Evolutionary conservation across 257 asterid genomes (phyloP).

Genomic region (Prunella vulgaris): DNA sequence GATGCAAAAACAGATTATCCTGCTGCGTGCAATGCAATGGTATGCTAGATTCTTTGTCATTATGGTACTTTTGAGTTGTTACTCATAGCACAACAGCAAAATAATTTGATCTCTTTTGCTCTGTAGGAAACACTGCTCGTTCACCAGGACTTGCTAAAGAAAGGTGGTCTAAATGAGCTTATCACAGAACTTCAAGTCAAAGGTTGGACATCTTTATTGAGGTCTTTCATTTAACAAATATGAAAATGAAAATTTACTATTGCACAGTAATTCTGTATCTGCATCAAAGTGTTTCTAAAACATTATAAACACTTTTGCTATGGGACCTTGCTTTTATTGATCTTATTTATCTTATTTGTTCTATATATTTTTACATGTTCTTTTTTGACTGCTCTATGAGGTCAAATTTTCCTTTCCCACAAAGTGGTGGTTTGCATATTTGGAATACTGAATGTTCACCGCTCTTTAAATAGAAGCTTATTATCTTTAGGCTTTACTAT

Average conservation of each 20-base stretch:
- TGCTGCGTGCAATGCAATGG: conserved; percentile 94
- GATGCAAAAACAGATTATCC: conserved; percentile 87
- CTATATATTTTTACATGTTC: neutral
- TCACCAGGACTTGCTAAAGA: conserved; percentile 56
- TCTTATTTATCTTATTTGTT: neutral
- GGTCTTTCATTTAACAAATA: neutral
- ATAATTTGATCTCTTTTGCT: neutral
- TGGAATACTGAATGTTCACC: neutral
- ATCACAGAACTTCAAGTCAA: conserved; percentile 57
- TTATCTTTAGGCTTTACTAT: too few species aligned
- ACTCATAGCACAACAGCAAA: neutral
- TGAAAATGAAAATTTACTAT: neutral
- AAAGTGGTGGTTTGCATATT: neutral
- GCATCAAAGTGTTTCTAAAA: neutral
- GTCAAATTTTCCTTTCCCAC: neutral
- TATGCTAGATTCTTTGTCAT: conserved; percentile 11
- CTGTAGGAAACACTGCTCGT: conserved; percentile 77
- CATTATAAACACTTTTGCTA: neutral
- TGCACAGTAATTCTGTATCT: neutral
- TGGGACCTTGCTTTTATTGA: neutral
- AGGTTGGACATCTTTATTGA: conserved; percentile 36
- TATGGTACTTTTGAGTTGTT: neutral
- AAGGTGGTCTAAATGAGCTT: conserved; percentile 47
- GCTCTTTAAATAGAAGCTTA: too few species aligned
- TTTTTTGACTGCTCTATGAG: neutral